Base-by-base conservation (phyloP, 305 asterid species). In the Fraxinus angustifolia region DNA sequence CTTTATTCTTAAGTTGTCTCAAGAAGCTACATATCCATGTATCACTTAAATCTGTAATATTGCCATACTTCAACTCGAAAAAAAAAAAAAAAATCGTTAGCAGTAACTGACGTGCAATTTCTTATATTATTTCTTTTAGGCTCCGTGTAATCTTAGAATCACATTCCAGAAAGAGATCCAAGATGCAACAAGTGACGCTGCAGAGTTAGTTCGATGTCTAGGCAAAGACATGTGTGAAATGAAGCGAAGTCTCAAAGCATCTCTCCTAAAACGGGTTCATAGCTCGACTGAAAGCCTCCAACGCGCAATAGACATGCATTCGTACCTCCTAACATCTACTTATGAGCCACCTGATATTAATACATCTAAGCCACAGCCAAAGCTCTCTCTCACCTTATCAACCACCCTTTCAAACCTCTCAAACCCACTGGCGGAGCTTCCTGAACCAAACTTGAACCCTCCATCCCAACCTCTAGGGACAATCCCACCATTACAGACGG, bases 131-230 rank as follows among this genome's bases (percentile, higher is more conserved):
- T 58, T 58, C 10, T 30, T 38, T 33, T 79, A 92, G 94, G 95
- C 92, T 48, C 97, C 93, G 6, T 81, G 85, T 68, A 90, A 83
- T 85, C 91, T 89, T 2, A 88, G 92, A 79, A 83, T 85, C 50
- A 77, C 90, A 35, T 91, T 92, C 83, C 89, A 85, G 79, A 88
- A 77, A 50, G 97, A 92, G 90, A 87, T 92, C 72, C 87, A 87
- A 83, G 95, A 90, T 31, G 91, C 91, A 62, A 50, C 91, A 50
- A 84, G 14, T 0, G 89, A 87, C 42, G 93, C 93, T 4, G 94
- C 91, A 17, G 90, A 88, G 80, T 82, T 91, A 14, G 86, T 91
- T 42, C 87, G 95, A 26, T 82, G 70, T 76, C 81, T 92, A 45
- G 94, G 93, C 31, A 80, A 85, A 68, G 92, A 91, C 81, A 80